Evolutionary conservation across 371 early-diverging fungal genomes (phyloP).

Genomic region (Capniomyces stellatus): DNA sequence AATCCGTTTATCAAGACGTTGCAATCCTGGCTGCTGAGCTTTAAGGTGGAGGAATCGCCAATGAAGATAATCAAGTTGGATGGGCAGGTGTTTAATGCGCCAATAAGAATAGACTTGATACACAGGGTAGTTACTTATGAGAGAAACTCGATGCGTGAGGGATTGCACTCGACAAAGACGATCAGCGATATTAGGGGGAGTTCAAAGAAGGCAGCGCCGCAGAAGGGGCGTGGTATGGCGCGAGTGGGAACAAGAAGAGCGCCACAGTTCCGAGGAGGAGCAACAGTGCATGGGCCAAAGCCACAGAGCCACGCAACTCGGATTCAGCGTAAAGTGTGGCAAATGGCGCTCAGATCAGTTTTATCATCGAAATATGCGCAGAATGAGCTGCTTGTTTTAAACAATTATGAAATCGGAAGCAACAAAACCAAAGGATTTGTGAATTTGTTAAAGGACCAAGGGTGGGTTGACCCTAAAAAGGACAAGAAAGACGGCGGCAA

Average conservation of each 20-base stretch:
- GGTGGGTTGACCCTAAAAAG: conserved; percentile 28
- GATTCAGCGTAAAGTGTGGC: conserved; percentile 70
- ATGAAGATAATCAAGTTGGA: conserved; percentile 54
- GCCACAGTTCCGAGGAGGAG: conserved; percentile 83
- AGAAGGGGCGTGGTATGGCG: conserved; percentile 87
- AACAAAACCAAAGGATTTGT: conserved; percentile 38
- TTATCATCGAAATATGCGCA: conserved; percentile 78
- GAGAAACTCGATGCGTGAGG: conserved; percentile 60
- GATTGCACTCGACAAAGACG: conserved; percentile 65
- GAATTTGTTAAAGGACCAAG: conserved; percentile 28
- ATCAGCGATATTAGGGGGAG: conserved; percentile 73
- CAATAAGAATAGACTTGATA: conserved; percentile 67
- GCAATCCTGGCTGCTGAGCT: conserved; percentile 68
- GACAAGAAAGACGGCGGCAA: conserved; percentile 7
- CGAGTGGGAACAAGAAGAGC: conserved; percentile 71
- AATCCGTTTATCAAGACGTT: conserved; percentile 25
- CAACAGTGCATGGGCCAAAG: conserved; percentile 71
- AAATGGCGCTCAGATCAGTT: conserved; percentile 61
- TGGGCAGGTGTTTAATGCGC: conserved; percentile 57
- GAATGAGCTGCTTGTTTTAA: conserved; percentile 71
- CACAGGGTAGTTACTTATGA: conserved; percentile 77
- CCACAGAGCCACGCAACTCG: conserved; percentile 68
- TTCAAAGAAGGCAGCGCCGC: conserved; percentile 56
- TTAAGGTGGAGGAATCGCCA: conserved; percentile 52
- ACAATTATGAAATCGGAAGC: conserved; percentile 36